Percentiles rank a stretch among this genome's conserved stretches.
Conservation (phyloP, 495 filamentous ascomycete species). For the Niebla homalea region DNA sequence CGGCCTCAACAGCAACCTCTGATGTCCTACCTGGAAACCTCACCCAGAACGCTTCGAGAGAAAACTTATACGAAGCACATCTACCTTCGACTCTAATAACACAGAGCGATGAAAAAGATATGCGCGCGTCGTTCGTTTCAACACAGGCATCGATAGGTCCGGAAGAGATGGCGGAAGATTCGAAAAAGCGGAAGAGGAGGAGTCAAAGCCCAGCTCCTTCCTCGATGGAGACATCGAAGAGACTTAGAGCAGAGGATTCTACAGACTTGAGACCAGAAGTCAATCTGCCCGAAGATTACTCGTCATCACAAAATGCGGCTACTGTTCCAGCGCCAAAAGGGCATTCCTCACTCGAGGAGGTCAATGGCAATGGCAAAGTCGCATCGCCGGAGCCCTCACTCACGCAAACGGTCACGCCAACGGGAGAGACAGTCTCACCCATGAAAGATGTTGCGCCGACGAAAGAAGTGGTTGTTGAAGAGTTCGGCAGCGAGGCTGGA, state of each 20-base stretch:
- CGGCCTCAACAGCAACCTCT: neutral
- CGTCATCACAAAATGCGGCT: neutral
- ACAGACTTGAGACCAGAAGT: constrained; percentile 20
- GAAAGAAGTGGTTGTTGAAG: too few species aligned
- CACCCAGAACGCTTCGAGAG: neutral
- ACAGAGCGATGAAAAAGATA: constrained; percentile 20
- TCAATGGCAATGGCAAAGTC: too few species aligned
- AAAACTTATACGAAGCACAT: constrained; percentile 1
- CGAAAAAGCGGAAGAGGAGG: constrained; percentile 59
- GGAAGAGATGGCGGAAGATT: constrained; percentile 41
- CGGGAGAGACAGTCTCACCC: neutral
- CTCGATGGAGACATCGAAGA: constrained; percentile 32
- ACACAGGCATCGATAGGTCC: constrained; percentile 5
- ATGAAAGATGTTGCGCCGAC: neutral
- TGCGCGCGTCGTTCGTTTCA: constrained; percentile 11
- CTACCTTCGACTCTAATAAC: constrained; percentile 2
- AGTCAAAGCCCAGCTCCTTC: constrained; percentile 54
- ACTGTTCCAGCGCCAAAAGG: constrained; percentile 19
- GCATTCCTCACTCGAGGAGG: neutral
- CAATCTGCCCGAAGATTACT: constrained; percentile 21
- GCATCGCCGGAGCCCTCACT: neutral
- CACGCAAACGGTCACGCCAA: too few species aligned
- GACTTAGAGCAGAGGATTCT: constrained; percentile 25
- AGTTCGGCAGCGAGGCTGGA: too few species aligned
- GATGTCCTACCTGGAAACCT: neutral